These are phyloP conservation scores for Cucumis sativus DNA, from an alignment of 306 rosid genomes.

Conservation along the genomic window Cucumber_9930_V3 NC_026657.2:38589001-38589500, in stretches of 20 bases:
- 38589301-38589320: slow-evolving; percentile 13
- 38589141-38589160: slow-evolving; percentile 51
- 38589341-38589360: not conserved
- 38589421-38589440: not conserved
- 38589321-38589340: not conserved
- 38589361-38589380: not conserved
- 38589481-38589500: not conserved
- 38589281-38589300: slow-evolving; percentile 81
- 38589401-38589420: not conserved
- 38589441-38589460: not conserved
- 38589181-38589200: slow-evolving; percentile 7
- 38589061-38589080: slow-evolving; percentile 94
- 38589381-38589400: not conserved
- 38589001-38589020: slow-evolving; percentile 10
- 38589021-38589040: slow-evolving; percentile 16
- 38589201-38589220: slow-evolving; percentile 4
- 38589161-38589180: slow-evolving; percentile 6
- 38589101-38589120: slow-evolving; percentile 73
- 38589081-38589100: slow-evolving; percentile 69
- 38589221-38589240: slow-evolving; percentile 40
- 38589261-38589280: slow-evolving; percentile 81
- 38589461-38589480: not conserved
- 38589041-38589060: slow-evolving; percentile 96
- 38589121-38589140: slow-evolving; percentile 71
- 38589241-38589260: slow-evolving; percentile 92